Evolutionary conservation across 2,329 filamentous ascomycete species (phyloP), one percentile per base, ranked within the genome.

Genomic region (Gnomoniopsis smithogilvyi): DNA sequence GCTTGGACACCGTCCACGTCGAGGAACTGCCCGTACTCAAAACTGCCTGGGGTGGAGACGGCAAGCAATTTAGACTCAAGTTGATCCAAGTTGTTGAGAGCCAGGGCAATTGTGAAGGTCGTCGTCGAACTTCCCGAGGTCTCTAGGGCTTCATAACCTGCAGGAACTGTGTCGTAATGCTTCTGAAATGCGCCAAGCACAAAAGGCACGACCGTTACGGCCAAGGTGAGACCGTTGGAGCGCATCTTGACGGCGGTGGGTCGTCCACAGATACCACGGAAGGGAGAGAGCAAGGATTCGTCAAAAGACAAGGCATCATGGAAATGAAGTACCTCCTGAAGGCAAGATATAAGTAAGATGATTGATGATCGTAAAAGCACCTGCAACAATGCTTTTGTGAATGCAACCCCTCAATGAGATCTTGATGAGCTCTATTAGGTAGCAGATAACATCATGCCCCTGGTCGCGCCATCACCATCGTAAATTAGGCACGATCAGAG

Each of bases 31-130:
- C 65, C 64, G 47, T 67, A 67, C 47, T 60, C 53, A 3, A 57
- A 51, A 26, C 59, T 63, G 4, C 60, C 53, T 1, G 64, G 64
- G 4, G 63, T 64, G 2, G 65, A 62, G 10, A 67, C 58, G 11
- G 62, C 59, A 41, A 62, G 62, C 48, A 65, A 52, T 19, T 58
- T 63, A 15, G 56, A 60, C 49, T 63, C 61, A 6, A 67, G 66
- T 14, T 47, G 45, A 19, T 47, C 45, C 17, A 47, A 6, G 45
- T 47, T 47, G 45, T 22, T 47, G 56, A 67, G 60, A 14, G 64
- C 55, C 46, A 71, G 64, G 3, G 63, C 65, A 33, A 71, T 64
- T 14, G 67, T 66, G 22, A 69, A 66, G 56, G 58, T 60, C 50
- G 60, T 62, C 3, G 62, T 51, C 38, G 36, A 41, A 34, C 30